Evolutionary conservation across 176 grass and related monocot species (phyloP).

Genomic region (Zoysia japonica): DNA sequence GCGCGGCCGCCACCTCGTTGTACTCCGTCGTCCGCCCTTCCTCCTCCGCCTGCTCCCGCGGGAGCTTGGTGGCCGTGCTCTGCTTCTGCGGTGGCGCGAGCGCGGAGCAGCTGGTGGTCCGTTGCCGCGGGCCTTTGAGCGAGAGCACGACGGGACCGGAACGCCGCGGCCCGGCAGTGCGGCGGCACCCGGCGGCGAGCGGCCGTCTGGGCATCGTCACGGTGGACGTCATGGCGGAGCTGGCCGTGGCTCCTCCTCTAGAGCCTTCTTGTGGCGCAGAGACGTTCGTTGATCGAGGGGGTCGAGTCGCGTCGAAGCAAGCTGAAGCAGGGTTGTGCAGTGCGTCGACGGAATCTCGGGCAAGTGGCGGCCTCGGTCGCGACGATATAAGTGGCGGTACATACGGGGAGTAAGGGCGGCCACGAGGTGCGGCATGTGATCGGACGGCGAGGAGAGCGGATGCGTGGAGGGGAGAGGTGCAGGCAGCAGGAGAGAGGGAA

Average conservation of each 20-base stretch:
- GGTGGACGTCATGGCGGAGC: slow-evolving; percentile 44
- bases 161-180: slow-evolving; percentile 35
- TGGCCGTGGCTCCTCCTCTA: background rate
- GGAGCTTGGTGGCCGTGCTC: slow-evolving; percentile 35
- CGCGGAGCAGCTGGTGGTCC: slow-evolving; percentile 55
- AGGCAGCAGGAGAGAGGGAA: background rate
- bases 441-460: slow-evolving; percentile 22
- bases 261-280: slow-evolving; percentile 11
- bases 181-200: slow-evolving; percentile 36
- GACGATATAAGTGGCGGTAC: slow-evolving; percentile 33
- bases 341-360: slow-evolving; percentile 16
- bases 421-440: slow-evolving; percentile 21
- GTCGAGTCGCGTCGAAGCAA: background rate
- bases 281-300: background rate
- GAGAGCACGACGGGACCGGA: slow-evolving; percentile 35
- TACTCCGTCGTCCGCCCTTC: slow-evolving; percentile 48
- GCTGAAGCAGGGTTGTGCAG: background rate
- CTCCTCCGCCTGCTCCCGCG: background rate
- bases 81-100: slow-evolving; percentile 55
- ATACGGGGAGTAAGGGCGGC: slow-evolving; percentile 6
- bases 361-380: background rate
- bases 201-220: slow-evolving; percentile 50
- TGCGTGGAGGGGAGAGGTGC: slow-evolving; percentile 38
- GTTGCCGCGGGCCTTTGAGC: slow-evolving; percentile 34
- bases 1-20: slow-evolving; percentile 75